phyloP scores from a whole-genome alignment of 169 alveolate species.

The Theileria equi region DNA sequence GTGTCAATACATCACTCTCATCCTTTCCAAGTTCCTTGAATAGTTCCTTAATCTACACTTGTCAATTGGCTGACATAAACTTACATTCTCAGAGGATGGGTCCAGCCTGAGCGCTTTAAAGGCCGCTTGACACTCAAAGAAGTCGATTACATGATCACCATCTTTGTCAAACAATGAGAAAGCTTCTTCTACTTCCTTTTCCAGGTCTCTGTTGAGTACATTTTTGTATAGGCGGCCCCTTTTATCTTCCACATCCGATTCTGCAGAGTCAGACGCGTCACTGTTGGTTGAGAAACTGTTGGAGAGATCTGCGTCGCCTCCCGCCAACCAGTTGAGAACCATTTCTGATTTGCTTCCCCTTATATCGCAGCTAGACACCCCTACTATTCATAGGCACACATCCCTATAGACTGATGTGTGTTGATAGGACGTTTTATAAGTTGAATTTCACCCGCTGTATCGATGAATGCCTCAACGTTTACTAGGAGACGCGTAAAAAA shows the following conservation, averaged over 20 bases:
- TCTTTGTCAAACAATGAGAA: constrained; percentile 52
- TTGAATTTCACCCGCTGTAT: too few relatives aligned
- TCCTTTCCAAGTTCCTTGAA: constrained; percentile 53
- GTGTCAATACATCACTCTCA: constrained; percentile 24
- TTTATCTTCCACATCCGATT: constrained; percentile 42
- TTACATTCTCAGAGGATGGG: constrained; percentile 44
- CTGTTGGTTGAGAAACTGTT: too few relatives aligned
- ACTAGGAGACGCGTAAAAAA: too few relatives aligned
- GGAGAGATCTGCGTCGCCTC: too few relatives aligned
- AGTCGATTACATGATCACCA: constrained; percentile 28
- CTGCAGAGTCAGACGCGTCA: constrained; percentile 17
- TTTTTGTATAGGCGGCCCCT: constrained; percentile 28
- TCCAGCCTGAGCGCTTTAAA: constrained; percentile 60
- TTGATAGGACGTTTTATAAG: too few relatives aligned
- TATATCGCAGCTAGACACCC: too few relatives aligned
- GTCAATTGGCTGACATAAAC: neutral
- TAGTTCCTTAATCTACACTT: constrained; percentile 31
- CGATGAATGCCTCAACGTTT: too few relatives aligned
- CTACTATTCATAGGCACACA: too few relatives aligned
- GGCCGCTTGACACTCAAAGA: constrained; percentile 65
- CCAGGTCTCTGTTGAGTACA: constrained; percentile 47
- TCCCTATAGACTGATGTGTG: too few relatives aligned
- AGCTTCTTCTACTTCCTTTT: constrained; percentile 58
- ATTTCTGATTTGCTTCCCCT: too few relatives aligned
- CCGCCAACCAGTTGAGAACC: too few relatives aligned